phyloP scores from a whole-genome alignment of 148 eudicot species.

The Vaccinium darrowii region DNA sequence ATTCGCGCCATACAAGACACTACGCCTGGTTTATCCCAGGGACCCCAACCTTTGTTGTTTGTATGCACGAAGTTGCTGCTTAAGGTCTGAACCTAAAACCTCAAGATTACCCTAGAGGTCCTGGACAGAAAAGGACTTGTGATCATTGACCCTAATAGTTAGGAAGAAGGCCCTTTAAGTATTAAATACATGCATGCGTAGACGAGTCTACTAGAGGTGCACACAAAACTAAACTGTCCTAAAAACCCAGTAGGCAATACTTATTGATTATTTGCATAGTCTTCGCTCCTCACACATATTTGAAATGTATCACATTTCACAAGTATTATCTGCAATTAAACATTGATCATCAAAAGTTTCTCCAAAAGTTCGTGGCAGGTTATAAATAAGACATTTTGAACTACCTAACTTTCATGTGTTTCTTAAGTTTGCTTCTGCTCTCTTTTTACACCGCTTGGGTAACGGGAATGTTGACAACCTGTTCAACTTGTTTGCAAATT shows the following conservation, averaged over 20 bases:
- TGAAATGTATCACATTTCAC: neutral
- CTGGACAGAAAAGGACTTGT: neutral
- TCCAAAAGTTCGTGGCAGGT: neutral
- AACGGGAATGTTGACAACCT: neutral
- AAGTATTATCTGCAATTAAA: neutral
- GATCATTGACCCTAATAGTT: neutral
- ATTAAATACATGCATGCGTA: neutral
- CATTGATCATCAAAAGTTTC: neutral
- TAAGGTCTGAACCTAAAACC: conserved; percentile 5
- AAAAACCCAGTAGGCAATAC: neutral
- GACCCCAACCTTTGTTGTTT: neutral
- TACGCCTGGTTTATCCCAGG: neutral
- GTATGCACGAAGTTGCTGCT: neutral
- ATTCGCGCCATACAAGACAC: neutral
- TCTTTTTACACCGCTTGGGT: neutral
- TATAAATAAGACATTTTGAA: neutral
- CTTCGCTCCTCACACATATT: neutral
- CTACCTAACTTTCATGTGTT: neutral
- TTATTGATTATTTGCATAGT: neutral
- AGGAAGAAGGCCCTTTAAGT: neutral
- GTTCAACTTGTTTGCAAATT: neutral
- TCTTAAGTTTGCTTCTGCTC: neutral
- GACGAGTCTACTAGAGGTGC: conserved; percentile 1
- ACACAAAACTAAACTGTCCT: neutral
- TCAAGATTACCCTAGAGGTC: neutral